These are phyloP conservation scores for Fusarium sp. DNA, from an alignment of 2,329 filamentous ascomycete genomes.

Conservation along the genomic window DNA sequence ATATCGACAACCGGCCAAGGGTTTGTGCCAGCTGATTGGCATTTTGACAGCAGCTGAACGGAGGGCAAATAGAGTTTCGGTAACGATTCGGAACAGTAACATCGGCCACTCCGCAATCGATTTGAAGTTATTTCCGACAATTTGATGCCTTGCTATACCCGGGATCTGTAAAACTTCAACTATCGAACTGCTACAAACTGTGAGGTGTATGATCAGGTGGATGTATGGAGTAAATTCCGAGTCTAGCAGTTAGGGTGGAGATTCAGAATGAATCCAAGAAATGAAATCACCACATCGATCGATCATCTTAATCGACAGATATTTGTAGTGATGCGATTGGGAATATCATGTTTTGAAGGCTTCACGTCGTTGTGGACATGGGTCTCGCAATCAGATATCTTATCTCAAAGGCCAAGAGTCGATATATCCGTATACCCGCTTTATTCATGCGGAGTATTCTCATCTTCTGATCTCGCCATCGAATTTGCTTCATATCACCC, in stretches of 20 bases:
- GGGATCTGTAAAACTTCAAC: background rate
- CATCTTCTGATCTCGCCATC: background rate
- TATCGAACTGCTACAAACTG: background rate
- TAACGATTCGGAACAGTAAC: background rate
- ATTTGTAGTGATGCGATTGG: fast-evolving
- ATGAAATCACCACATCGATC: background rate
- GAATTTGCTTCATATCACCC: background rate
- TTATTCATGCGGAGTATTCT: background rate
- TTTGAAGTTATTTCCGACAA: background rate
- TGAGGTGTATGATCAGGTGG: background rate
- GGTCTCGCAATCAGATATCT: background rate
- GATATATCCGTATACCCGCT: background rate
- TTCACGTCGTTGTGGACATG: background rate
- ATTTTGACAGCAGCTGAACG: background rate
- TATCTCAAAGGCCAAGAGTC: background rate
- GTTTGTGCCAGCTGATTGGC: background rate
- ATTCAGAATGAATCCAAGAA: background rate
- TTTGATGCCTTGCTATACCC: background rate
- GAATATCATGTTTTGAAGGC: background rate
- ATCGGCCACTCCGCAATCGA: background rate
- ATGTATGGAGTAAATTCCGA: background rate
- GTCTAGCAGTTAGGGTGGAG: fast-evolving
- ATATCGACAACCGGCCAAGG: background rate
- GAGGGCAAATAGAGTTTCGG: background rate
- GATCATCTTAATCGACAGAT: background rate